Evolutionary conservation across 257 asterid species (phyloP).

Genomic region (Lycium barbarum): DNA sequence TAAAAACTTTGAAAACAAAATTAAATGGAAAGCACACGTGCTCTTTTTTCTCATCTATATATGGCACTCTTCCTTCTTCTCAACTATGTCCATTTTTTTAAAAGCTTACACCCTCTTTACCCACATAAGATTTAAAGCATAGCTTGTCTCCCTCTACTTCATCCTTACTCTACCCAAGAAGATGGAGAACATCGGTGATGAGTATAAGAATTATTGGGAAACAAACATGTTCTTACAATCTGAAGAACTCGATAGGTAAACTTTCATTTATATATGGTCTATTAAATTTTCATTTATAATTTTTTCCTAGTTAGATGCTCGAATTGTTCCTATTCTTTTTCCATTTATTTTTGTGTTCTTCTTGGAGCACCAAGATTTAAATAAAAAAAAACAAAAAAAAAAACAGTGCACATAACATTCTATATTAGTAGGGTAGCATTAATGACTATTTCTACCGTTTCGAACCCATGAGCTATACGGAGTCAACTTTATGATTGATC

Average conservation of each 20-base stretch:
- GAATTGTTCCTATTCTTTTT: background rate
- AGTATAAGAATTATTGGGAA: constrained; percentile 59
- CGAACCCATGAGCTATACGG: too few species aligned
- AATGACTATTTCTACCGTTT: too few species aligned
- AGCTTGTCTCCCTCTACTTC: background rate
- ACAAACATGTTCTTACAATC: constrained; percentile 60
- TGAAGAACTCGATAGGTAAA: constrained; percentile 63
- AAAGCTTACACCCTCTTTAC: background rate
- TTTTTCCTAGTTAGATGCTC: background rate
- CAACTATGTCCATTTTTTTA: background rate
- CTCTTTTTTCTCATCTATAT: constrained; percentile 16
- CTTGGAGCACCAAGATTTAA: background rate
- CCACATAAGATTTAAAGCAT: background rate
- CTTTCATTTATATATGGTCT: background rate
- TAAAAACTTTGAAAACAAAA: background rate
- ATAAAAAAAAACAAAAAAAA: background rate
- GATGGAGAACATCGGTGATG: constrained; percentile 60
- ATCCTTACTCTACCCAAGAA: background rate
- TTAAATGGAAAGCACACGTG: constrained; percentile 2
- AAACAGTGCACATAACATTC: too few species aligned
- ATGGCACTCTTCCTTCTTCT: background rate
- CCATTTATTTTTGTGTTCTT: background rate
- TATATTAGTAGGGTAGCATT: too few species aligned
- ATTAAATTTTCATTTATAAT: constrained; percentile 21
- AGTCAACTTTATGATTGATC: too few species aligned